These are phyloP conservation scores for Ophiocordyceps camponoti-leonardi DNA, from an alignment of 2,329 filamentous ascomycete genomes.

Conservation along the genomic window DNA sequence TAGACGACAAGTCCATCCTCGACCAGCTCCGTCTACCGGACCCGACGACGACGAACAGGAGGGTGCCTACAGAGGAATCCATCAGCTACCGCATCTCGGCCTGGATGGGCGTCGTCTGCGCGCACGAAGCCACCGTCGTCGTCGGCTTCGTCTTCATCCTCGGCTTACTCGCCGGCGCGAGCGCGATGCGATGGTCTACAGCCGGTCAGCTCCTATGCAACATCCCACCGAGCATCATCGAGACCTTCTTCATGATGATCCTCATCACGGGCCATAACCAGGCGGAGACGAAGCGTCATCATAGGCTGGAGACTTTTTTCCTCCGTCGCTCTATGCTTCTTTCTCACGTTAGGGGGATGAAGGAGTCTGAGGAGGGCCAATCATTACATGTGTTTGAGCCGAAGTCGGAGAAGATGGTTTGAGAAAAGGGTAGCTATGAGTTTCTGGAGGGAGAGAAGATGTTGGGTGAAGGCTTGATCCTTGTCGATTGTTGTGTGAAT, in stretches of 20 bases:
- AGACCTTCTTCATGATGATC: slow-evolving; percentile 11
- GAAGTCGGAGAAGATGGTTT: background rate
- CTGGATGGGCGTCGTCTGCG: slow-evolving; percentile 6
- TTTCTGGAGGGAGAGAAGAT: too few species aligned
- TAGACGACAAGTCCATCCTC: slow-evolving; percentile 4
- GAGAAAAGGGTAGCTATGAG: background rate
- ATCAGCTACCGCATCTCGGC: slow-evolving; percentile 5
- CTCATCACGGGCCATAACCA: slow-evolving; percentile 9
- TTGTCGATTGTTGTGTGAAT: too few species aligned
- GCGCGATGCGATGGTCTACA: slow-evolving; percentile 8
- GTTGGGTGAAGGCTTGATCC: too few species aligned
- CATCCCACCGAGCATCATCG: slow-evolving; percentile 8
- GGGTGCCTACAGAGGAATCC: too few species aligned
- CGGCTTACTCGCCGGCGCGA: slow-evolving; percentile 6
- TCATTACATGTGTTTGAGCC: too few species aligned
- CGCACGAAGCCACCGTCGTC: slow-evolving; percentile 7
- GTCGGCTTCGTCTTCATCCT: slow-evolving; percentile 5
- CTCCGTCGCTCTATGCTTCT: background rate
- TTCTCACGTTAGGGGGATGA: too few species aligned
- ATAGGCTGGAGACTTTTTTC: background rate
- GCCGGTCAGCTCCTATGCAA: slow-evolving; percentile 10
- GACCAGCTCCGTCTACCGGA: slow-evolving; percentile 4
- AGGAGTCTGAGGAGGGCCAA: too few species aligned
- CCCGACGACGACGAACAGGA: too few species aligned
- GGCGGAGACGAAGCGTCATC: slow-evolving; percentile 5